phyloP scores from a whole-genome alignment of 2,329 filamentous ascomycete species.

The Fusarium anguioides region DNA sequence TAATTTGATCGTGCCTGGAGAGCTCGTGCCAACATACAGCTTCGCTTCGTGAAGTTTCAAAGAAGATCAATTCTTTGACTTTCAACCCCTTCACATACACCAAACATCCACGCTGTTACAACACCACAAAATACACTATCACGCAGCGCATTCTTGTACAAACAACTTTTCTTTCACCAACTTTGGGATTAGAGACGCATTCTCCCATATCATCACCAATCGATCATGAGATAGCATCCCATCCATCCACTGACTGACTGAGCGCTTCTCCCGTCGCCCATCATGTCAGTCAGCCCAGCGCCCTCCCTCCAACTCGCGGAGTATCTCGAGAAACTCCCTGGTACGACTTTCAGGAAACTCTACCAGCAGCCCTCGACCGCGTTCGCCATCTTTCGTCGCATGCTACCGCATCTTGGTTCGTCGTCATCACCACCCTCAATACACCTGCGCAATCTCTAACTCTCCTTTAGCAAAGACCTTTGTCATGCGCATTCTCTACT shows the following conservation, averaged over 20 bases:
- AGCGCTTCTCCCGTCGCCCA: slow-evolving; percentile 46
- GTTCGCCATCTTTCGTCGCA: slow-evolving; percentile 94
- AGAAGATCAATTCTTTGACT: background rate
- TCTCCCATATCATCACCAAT: background rate
- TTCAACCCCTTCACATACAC: fast-evolving
- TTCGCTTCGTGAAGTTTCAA: slow-evolving; percentile 6
- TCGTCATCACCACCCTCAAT: background rate
- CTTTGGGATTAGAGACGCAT: background rate
- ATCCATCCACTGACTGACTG: slow-evolving; percentile 44
- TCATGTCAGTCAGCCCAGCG: slow-evolving; percentile 59
- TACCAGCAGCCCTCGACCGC: slow-evolving; percentile 97
- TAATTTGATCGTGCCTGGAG: slow-evolving; percentile 24
- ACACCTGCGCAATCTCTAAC: slow-evolving; percentile 7
- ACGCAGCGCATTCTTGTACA: fast-evolving
- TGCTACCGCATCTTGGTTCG: slow-evolving; percentile 90
- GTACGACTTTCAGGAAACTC: slow-evolving; percentile 88
- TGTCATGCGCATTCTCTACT: slow-evolving; percentile 95
- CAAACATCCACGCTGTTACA: fast-evolving
- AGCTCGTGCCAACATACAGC: slow-evolving; percentile 21
- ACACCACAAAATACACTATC: background rate
- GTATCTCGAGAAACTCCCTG: slow-evolving; percentile 91
- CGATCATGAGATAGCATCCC: slow-evolving; percentile 44
- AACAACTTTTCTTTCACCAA: fast-evolving
- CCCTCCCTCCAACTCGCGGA: slow-evolving; percentile 76
- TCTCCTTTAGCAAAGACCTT: slow-evolving; percentile 80